Evolutionary conservation across 202 grass and related monocot genomes (phyloP).

Genomic region (Hordeum pubiflorum): DNA sequence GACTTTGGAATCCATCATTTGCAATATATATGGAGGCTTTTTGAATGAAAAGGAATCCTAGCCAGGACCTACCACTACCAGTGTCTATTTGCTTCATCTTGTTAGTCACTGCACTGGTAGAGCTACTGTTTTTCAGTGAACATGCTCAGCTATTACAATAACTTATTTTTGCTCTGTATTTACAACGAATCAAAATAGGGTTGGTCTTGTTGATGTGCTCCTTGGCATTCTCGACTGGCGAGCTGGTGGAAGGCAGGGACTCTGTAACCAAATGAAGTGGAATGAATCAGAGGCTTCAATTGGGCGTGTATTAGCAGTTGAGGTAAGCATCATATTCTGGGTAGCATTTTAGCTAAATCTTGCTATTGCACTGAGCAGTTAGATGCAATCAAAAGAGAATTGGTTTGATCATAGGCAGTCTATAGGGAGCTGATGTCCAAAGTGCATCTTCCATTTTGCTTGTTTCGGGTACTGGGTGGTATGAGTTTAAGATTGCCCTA

Average conservation of each 20-base stretch:
- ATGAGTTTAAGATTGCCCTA: not conserved
- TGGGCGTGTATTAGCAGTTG: slow-evolving; percentile 87
- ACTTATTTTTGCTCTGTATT: slow-evolving; percentile 20
- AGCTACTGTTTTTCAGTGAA: not conserved
- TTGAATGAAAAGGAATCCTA: not conserved
- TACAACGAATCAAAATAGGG: slow-evolving; percentile 44
- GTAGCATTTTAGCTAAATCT: not conserved
- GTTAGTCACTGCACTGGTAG: not conserved
- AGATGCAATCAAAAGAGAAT: slow-evolving; percentile 7
- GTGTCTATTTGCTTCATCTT: slow-evolving; percentile 12
- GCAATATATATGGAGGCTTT: not conserved
- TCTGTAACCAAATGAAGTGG: slow-evolving; percentile 97
- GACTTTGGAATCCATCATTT: slow-evolving; percentile 10
- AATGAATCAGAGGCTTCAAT: slow-evolving; percentile 98
- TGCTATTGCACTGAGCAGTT: not conserved
- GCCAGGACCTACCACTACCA: not conserved
- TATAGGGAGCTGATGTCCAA: not conserved
- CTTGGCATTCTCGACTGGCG: slow-evolving; percentile 98
- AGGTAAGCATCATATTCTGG: slow-evolving; percentile 45
- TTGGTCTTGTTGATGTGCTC: slow-evolving; percentile 86
- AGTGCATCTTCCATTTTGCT: slow-evolving; percentile 8
- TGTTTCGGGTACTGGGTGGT: not conserved
- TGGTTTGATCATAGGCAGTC: not conserved
- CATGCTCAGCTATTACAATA: not conserved
- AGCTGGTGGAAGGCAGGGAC: slow-evolving; percentile 85